These are phyloP conservation scores for Ogataea saltuana DNA, from an alignment of 805 yeast genomes.

Conservation along the genomic window DNA sequence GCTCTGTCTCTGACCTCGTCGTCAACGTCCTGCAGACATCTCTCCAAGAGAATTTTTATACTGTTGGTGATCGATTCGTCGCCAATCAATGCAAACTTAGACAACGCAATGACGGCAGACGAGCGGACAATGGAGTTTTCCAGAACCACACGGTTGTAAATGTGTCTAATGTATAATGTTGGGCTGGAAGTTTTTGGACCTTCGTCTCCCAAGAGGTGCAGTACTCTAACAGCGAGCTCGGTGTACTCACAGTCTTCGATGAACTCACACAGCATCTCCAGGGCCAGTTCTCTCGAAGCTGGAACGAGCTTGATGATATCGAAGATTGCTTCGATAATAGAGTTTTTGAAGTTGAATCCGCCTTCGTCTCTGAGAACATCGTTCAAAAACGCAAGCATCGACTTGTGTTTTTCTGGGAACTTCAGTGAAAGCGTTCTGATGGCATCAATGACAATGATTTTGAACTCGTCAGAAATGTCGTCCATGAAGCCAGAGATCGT, in stretches of 20 bases:
- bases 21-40: conserved; percentile 86
- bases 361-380: conserved; percentile 91
- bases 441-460: conserved; percentile 92
- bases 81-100: conserved; percentile 82
- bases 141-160: conserved; percentile 93
- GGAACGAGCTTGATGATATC: conserved; percentile 89
- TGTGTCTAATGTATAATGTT: conserved; percentile 89
- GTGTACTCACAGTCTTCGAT: conserved; percentile 98
- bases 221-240: conserved; percentile 87
- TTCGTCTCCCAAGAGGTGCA: conserved; percentile 89
- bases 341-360: conserved; percentile 77
- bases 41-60: conserved; percentile 69
- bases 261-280: conserved; percentile 90
- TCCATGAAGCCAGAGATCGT: conserved; percentile 87
- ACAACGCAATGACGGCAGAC: conserved; percentile 89
- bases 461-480: conserved; percentile 95
- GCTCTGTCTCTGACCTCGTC: conserved; percentile 99
- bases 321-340: conserved; percentile 88
- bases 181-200: conserved; percentile 89
- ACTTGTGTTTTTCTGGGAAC: conserved; percentile 87
- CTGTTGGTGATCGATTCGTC: conserved; percentile 68
- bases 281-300: conserved; percentile 74
- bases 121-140: conserved; percentile 95
- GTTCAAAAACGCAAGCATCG: conserved; percentile 78
- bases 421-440: conserved; percentile 87